A percentile compares a stretch with the other conserved stretches of the same genome.
These are phyloP conservation scores for Pugionium cornutum DNA, from an alignment of 345 rosid genomes.

Conservation along the genomic window DNA sequence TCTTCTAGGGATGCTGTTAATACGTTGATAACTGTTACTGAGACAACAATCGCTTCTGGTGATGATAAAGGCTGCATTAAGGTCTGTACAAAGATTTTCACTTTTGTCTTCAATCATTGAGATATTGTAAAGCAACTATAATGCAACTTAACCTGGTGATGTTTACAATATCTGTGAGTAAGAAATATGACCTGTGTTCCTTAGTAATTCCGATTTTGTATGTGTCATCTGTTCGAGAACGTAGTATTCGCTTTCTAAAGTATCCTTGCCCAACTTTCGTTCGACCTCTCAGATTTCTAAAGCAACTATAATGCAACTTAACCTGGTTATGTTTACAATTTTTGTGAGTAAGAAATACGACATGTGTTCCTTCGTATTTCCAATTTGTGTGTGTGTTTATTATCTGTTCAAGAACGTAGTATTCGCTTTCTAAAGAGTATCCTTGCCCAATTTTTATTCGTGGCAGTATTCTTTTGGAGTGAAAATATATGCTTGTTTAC, in stretches of 20 bases:
- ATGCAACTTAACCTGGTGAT: neutral
- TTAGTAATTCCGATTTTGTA: neutral
- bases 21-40: conserved; percentile 71
- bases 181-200: neutral
- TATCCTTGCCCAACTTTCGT: too few relatives aligned
- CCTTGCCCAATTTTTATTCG: too few relatives aligned
- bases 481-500: conserved; percentile 13
- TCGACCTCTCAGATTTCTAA: too few relatives aligned
- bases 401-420: neutral
- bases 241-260: neutral
- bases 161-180: neutral
- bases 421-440: neutral
- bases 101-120: neutral
- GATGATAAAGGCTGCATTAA: conserved; percentile 92
- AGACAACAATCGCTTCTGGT: conserved; percentile 80
- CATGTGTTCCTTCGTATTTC: neutral
- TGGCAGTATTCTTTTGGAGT: conserved; percentile 16
- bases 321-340: neutral
- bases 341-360: neutral
- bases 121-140: neutral
- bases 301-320: too few relatives aligned
- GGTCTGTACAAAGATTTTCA: conserved; percentile 45
- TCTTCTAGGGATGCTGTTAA: conserved; percentile 68
- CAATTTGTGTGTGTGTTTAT: neutral
- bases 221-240: neutral